Evolutionary conservation across 1,284 basidiomycete species (phyloP), one percentile per base, ranked within the genome.

Genomic region (Waitea zeae): DNA sequence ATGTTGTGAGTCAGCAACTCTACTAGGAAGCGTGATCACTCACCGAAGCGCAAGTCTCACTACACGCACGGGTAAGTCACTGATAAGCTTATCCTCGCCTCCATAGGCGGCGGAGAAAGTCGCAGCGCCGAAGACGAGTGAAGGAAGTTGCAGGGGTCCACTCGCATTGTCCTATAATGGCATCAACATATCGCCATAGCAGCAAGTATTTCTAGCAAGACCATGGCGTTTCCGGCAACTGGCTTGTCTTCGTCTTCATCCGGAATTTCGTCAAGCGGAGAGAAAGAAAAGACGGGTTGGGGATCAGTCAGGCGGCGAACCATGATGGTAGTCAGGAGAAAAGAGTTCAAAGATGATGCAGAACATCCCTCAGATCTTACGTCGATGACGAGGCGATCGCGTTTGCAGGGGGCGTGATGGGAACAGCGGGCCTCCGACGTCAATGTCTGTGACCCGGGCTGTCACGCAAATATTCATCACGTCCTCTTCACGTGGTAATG

Each of bases 1-100:
- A 51, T 9, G 24, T 26, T n/a, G n/a, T 26, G 24, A 26, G n/a
- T n/a, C 28, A 38, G 33, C 20, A 15, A 30, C 7, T 28, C 12
- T 18, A 20, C 4, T 7, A 26, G 24, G 24, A 7, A 26, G 24
- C 7, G 24, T 7, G 24, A 26, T 9, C 24, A 26, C 35, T 51
- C n/a, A 82, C 81, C 78, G 62, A 33, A 93, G 61, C 6, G 86
- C 86, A 18, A 92, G 66, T 17, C 87, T 66, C 12, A 90, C 69
- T 12, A 80, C 70, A 18, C 79, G 66, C 14, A 83, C 50, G 1
- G 84, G 87, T 6, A 62, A 52, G 28, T 62, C 57, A 31, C 74
- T 69, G 14, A 61, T 48, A 17, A 88, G 51, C 37, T 69, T 57
- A n/a, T 65, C 65, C 34, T 75, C 67, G 11, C 60, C 52, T 41